phyloP scores from a whole-genome alignment of 148 eudicot genomes.

The Pharnaceum exiguum region DNA sequence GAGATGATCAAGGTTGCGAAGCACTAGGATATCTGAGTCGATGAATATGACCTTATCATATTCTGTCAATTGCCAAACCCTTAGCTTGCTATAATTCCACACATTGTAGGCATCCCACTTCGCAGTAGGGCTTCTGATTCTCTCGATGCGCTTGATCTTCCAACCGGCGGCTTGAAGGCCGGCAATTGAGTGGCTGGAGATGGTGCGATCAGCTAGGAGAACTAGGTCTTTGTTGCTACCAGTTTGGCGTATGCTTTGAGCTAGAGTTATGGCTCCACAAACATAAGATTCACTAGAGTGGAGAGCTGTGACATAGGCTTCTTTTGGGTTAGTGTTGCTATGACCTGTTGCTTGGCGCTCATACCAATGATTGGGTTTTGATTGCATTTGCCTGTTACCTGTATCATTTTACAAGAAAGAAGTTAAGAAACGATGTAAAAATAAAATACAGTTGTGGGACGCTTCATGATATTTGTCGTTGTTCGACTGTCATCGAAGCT shows the following conservation, averaged over 20 bases:
- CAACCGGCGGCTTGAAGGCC: conserved; percentile 90
- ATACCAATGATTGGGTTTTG: background rate
- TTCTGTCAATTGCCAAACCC: conserved; percentile 92
- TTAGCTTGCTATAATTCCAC: conserved; percentile 96
- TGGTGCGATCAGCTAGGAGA: conserved; percentile 81
- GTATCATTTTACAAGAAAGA: conserved; percentile 1
- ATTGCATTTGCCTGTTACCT: conserved; percentile 15
- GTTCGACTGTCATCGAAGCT: too few relatives aligned
- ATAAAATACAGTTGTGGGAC: too few relatives aligned
- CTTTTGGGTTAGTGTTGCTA: conserved; percentile 53
- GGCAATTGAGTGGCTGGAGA: conserved; percentile 58
- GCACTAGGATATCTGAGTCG: conserved; percentile 83
- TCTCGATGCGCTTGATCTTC: conserved; percentile 64
- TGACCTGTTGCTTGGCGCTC: background rate
- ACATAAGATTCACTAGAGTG: conserved; percentile 90
- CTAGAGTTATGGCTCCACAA: conserved; percentile 93
- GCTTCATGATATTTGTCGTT: too few relatives aligned
- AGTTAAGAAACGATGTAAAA: too few relatives aligned
- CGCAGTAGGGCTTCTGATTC: conserved; percentile 90
- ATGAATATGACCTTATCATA: conserved; percentile 92
- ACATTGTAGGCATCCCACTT: conserved; percentile 89
- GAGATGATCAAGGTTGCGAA: conserved; percentile 75
- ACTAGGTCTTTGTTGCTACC: conserved; percentile 90
- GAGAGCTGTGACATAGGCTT: conserved; percentile 93
- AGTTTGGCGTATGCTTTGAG: conserved; percentile 89